Base-by-base conservation (phyloP, 352 stramenopile species). In the Phytophthora multivora region DNA sequence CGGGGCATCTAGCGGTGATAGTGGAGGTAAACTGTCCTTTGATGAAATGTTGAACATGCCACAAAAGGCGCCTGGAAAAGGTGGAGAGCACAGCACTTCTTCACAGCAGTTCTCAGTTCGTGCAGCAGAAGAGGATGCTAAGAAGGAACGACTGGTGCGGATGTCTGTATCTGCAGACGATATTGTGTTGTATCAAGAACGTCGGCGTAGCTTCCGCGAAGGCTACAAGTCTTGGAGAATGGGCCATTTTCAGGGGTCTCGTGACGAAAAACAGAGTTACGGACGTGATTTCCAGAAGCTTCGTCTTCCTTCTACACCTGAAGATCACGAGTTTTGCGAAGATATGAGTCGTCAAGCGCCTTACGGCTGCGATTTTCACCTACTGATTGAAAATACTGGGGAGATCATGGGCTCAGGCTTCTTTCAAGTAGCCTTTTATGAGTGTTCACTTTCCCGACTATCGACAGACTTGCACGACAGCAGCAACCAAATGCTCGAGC, bases 351-450 rank as follows among this genome's bases (percentile, higher is more conserved):
- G 73, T 5, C 66, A 83, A 33, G 66, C 73, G 4, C 56, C 73
- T 2, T 85, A 84, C 12, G 86, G 86, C 0, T 78, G 75, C 41
- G 86, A 95, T 55, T 91, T 88, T 52, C 86, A 95, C 46, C 40
- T 95, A n/a, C 49, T 94, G 8, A 86, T 95, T 55, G 77, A 91
- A 52, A 79, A 64, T 51, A 53, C 67, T n/a, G 64, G 75, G 25
- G 82, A 75, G 4, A 47, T 49, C 5, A 30, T 87, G 5, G 79
- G 84, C 0, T 93, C 85, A 6, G 85, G 87, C 0, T 93, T 93
- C 54, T 93, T 96, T 52, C 88, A 94, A 53, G 81, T 96, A 52
- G 80, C 85, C 8, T 95, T 96, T 49, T 95, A 95, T 40, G 88
- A 96, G 59, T 94, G 86, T 47, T 93, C 84, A 4, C 51, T 93